Percentiles rank a stretch among this genome's conserved stretches.
Evolutionary conservation across 208 protist genomes (phyloP).

Genomic region (Endotrypanum monterogeii): DNA sequence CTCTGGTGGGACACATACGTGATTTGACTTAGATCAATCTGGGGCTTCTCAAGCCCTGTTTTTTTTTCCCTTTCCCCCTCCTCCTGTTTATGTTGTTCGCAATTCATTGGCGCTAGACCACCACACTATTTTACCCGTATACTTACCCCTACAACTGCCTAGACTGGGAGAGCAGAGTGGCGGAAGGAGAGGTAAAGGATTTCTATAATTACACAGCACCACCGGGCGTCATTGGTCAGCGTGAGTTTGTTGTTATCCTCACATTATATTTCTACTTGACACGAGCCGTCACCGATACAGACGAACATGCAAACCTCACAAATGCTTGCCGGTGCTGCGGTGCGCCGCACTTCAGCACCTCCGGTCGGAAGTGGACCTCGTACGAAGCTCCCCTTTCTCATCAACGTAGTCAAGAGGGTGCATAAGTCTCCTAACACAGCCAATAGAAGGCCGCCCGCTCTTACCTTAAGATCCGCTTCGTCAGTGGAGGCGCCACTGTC

Average conservation of each 20-base stretch:
- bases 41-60: too few species aligned
- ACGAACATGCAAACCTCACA: constrained; percentile 15
- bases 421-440: constrained; percentile 30
- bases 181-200: neutral
- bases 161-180: neutral
- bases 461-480: constrained; percentile 3
- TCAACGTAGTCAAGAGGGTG: constrained; percentile 65
- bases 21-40: neutral
- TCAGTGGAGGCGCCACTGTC: constrained; percentile 9
- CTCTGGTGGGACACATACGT: neutral
- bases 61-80: neutral
- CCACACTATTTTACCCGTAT: neutral
- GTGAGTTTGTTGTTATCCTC: neutral
- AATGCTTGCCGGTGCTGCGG: constrained; percentile 6
- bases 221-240: neutral
- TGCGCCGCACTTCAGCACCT: constrained; percentile 2
- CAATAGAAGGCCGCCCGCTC: neutral
- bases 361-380: constrained; percentile 46
- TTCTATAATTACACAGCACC: neutral
- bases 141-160: constrained; percentile 1
- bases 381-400: constrained; percentile 73
- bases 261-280: neutral
- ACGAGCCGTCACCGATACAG: neutral
- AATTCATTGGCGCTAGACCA: neutral
- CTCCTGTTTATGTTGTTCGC: neutral